Conservation (phyloP, 106 monocot genomes). For the Amphibolis antarctica region DNA sequence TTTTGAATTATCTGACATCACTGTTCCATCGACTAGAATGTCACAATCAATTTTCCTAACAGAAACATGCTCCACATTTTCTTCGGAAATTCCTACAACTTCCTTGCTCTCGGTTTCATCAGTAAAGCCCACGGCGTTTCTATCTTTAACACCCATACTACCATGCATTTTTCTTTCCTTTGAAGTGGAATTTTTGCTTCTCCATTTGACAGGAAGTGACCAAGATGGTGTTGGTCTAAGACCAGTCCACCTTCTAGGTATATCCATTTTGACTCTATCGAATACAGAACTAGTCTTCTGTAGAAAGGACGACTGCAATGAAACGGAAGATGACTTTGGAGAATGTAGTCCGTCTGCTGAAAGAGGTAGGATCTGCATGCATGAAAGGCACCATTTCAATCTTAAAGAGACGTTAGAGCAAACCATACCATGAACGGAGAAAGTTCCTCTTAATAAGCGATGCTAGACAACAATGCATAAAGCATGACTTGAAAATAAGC, state of each 20-base stretch:
- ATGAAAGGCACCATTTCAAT: not conserved
- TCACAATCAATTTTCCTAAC: slow-evolving; percentile 8
- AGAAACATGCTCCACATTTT: slow-evolving; percentile 3
- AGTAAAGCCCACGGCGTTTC: not conserved
- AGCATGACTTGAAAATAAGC: too few species aligned
- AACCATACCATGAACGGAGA: not conserved
- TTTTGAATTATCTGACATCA: slow-evolving; percentile 11
- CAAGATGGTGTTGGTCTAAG: not conserved
- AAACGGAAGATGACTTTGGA: not conserved
- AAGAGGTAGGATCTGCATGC: not conserved
- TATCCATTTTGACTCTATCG: slow-evolving; percentile 1
- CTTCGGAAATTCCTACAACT: slow-evolving; percentile 21
- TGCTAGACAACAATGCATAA: too few species aligned
- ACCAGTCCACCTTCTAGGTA: not conserved
- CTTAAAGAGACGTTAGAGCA: not conserved
- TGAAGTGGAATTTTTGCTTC: slow-evolving; percentile 16
- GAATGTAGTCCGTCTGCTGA: not conserved
- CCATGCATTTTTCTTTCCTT: slow-evolving; percentile 17
- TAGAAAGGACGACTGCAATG: slow-evolving; percentile 5
- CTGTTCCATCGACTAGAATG: slow-evolving; percentile 26
- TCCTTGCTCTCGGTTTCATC: slow-evolving; percentile 13
- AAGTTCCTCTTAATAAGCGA: not conserved
- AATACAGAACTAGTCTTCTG: not conserved
- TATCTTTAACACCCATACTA: not conserved
- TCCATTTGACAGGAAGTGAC: slow-evolving; percentile 8